phyloP scores from a whole-genome alignment of 441 rosid species.

The Lagerstroemia fauriei region DNA sequence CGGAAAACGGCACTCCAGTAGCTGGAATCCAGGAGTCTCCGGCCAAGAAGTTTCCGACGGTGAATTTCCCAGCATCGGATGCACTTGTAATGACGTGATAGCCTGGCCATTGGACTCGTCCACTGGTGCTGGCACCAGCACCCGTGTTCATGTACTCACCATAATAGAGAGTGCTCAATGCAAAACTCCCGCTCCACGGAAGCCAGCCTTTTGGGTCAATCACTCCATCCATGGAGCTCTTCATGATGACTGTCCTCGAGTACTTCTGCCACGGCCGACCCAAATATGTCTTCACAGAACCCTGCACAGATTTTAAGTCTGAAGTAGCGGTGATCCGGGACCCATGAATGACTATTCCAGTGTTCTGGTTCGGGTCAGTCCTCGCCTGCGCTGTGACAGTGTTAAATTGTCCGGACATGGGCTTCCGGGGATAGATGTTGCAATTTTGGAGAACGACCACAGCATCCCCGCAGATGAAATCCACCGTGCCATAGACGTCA shows the following conservation, averaged over 20 bases:
- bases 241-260: slow-evolving; percentile 60
- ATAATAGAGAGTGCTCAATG: slow-evolving; percentile 52
- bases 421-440: slow-evolving; percentile 48
- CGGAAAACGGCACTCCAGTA: slow-evolving; percentile 52
- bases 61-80: slow-evolving; percentile 44
- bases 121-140: slow-evolving; percentile 43
- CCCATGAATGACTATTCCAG: slow-evolving; percentile 55
- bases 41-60: slow-evolving; percentile 49
- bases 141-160: slow-evolving; percentile 59
- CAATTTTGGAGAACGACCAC: slow-evolving; percentile 48
- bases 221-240: slow-evolving; percentile 40
- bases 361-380: slow-evolving; percentile 53
- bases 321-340: slow-evolving; percentile 41
- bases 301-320: slow-evolving; percentile 30
- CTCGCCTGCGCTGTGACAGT: slow-evolving; percentile 58
- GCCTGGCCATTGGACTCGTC: slow-evolving; percentile 58
- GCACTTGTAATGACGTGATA: slow-evolving; percentile 38
- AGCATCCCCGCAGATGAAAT: slow-evolving; percentile 62
- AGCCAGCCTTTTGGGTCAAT: slow-evolving; percentile 50
- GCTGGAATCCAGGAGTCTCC: slow-evolving; percentile 56
- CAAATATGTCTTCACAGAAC: slow-evolving; percentile 40
- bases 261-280: slow-evolving; percentile 64
- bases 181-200: slow-evolving; percentile 55
- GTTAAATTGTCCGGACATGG: slow-evolving; percentile 38
- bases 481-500: slow-evolving; percentile 52